These are phyloP conservation scores for Dryadomyces quercivorus DNA, from an alignment of 2,329 filamentous ascomycete species.

Conservation along the genomic window DNA sequence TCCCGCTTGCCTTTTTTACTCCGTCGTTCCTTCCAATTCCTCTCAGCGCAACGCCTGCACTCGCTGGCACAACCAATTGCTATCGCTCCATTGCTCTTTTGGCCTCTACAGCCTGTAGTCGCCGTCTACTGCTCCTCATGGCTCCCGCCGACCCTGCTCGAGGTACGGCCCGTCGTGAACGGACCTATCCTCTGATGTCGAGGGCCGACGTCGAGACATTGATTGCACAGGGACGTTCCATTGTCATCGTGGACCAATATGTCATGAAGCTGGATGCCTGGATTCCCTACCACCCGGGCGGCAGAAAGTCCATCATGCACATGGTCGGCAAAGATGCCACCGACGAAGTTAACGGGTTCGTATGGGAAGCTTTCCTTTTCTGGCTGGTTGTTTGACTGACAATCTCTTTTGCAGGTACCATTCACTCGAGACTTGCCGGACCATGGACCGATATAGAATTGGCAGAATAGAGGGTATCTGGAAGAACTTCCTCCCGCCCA, in stretches of 20 bases:
- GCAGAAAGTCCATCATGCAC: constrained; percentile 79
- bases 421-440: constrained; percentile 59
- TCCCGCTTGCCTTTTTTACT: not conserved
- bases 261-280: constrained; percentile 84
- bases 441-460: constrained; percentile 75
- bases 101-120: too few species aligned
- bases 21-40: not conserved
- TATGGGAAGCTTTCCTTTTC: constrained; percentile 10
- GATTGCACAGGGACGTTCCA: constrained; percentile 68
- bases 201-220: constrained; percentile 59
- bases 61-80: not conserved
- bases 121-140: not conserved
- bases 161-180: constrained; percentile 1
- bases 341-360: constrained; percentile 83
- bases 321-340: constrained; percentile 92
- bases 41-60: not conserved
- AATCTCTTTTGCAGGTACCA: constrained; percentile 51
- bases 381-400: not conserved
- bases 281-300: constrained; percentile 83
- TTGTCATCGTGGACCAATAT: constrained; percentile 70
- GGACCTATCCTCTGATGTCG: constrained; percentile 24
- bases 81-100: not conserved
- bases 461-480: constrained; percentile 71
- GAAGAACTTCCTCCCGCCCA: constrained; percentile 81
- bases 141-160: not conserved